Conservation (phyloP, 2,329 filamentous ascomycete species). For the Colletotrichum incanum region DNA sequence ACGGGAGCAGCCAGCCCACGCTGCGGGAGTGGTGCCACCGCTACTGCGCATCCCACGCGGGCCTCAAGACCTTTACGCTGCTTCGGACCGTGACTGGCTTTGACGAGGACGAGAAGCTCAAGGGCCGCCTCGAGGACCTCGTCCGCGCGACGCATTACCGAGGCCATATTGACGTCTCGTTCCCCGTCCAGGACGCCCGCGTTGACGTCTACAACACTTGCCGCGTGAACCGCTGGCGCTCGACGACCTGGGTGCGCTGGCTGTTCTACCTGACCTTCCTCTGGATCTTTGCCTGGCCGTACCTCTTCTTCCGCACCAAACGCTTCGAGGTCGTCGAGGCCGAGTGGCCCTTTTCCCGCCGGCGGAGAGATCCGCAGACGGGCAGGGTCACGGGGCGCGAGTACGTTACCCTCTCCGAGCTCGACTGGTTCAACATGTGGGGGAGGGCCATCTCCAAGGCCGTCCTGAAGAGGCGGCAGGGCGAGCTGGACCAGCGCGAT, state of each 20-base stretch:
- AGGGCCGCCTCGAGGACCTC: constrained; percentile 67
- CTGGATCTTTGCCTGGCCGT: constrained; percentile 81
- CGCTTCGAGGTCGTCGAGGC: constrained; percentile 75
- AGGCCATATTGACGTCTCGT: constrained; percentile 71
- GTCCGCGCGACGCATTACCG: constrained; percentile 78
- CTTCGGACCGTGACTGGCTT: constrained; percentile 71
- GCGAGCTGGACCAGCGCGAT: constrained; percentile 71
- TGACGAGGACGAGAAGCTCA: constrained; percentile 67
- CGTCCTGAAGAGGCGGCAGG: constrained; percentile 71
- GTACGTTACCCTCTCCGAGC: constrained; percentile 70
- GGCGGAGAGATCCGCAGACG: constrained; percentile 30
- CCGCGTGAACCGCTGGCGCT: constrained; percentile 75
- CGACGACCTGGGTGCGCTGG: constrained; percentile 74
- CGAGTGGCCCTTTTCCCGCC: constrained; percentile 71
- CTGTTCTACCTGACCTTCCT: constrained; percentile 78
- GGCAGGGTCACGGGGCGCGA: constrained; percentile 48
- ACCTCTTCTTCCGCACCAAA: constrained; percentile 77
- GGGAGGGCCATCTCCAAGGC: constrained; percentile 71
- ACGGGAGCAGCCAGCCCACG: constrained; percentile 24
- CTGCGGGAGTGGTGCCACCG: constrained; percentile 76
- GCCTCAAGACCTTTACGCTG: constrained; percentile 71
- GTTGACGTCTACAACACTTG: constrained; percentile 77
- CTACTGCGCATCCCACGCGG: constrained; percentile 72
- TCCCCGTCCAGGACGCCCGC: constrained; percentile 70
- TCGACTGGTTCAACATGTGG: constrained; percentile 77